Conservation (phyloP, 179 eudicot species). For the Silene vulgaris region DNA sequence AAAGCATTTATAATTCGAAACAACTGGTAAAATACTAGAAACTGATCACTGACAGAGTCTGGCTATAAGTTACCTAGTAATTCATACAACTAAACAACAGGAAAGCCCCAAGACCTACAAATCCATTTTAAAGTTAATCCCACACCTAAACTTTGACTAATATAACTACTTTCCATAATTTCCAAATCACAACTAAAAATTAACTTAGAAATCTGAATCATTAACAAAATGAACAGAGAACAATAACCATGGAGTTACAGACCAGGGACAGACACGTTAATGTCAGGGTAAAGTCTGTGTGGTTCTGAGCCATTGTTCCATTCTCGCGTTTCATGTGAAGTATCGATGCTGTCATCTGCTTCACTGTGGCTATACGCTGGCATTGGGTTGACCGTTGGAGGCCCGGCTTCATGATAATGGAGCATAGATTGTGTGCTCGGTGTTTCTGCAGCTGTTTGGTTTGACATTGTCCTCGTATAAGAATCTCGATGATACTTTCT, state of each 20-base stretch:
- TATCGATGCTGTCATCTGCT: conserved; percentile 33
- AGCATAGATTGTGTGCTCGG: conserved; percentile 41
- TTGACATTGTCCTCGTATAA: conserved; percentile 23
- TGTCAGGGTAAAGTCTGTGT: conserved; percentile 32
- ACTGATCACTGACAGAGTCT: not conserved
- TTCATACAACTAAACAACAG: conserved; percentile 14
- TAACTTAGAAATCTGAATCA: conserved; percentile 1
- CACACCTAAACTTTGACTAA: conserved; percentile 13
- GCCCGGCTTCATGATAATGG: conserved; percentile 10
- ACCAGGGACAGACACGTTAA: conserved; percentile 31
- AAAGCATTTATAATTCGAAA: not conserved
- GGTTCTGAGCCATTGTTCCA: conserved; percentile 31
- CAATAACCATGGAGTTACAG: conserved; percentile 11
- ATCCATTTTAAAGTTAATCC: conserved; percentile 11
- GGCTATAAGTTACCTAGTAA: not conserved
- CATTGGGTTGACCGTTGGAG: conserved; percentile 28
- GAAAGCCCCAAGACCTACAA: not conserved
- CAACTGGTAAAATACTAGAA: not conserved
- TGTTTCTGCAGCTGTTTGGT: conserved; percentile 33
- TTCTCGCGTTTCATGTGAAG: conserved; percentile 28
- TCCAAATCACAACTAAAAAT: conserved; percentile 14
- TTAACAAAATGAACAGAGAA: not conserved
- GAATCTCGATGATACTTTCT: conserved; percentile 43
- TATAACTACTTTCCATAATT: not conserved
- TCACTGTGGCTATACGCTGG: conserved; percentile 34